phyloP scores from a whole-genome alignment of 148 eudicot genomes.

The Linanthus parryae region DNA sequence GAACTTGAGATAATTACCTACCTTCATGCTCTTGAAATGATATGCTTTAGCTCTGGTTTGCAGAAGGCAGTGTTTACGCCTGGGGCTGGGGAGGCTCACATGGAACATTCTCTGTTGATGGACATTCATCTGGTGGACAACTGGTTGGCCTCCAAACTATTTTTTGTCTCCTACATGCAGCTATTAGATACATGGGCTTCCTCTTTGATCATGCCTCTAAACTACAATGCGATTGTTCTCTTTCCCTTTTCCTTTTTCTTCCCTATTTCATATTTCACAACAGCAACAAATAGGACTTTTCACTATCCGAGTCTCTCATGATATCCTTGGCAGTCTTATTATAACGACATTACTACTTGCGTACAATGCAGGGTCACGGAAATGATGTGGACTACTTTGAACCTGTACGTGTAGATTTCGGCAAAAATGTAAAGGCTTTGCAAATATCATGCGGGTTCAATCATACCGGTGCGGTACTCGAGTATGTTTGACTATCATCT shows the following conservation, averaged over 20 bases:
- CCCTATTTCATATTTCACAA: too few relatives aligned
- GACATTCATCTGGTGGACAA: conserved; percentile 95
- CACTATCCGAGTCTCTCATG: too few relatives aligned
- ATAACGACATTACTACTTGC: background rate
- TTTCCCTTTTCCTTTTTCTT: too few relatives aligned
- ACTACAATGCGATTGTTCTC: too few relatives aligned
- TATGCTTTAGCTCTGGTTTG: conserved; percentile 9
- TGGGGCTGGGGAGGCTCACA: conserved; percentile 99
- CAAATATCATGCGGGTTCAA: conserved; percentile 91
- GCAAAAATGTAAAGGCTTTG: conserved; percentile 57
- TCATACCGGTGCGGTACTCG: conserved; percentile 81
- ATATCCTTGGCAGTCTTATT: background rate
- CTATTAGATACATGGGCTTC: background rate
- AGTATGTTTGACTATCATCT: conserved; percentile 19
- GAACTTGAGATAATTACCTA: background rate
- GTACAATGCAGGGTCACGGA: conserved; percentile 82
- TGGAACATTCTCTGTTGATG: conserved; percentile 88
- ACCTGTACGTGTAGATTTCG: conserved; percentile 52
- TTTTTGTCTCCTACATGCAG: background rate
- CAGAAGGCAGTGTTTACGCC: conserved; percentile 74
- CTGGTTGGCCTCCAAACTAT: conserved; percentile 50
- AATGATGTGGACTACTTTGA: conserved; percentile 72
- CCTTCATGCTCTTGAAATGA: background rate
- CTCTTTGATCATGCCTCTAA: background rate
- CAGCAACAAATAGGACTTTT: too few relatives aligned